phyloP scores from a whole-genome alignment of 306 rosid species.

The Boehmeria nivea region DNA sequence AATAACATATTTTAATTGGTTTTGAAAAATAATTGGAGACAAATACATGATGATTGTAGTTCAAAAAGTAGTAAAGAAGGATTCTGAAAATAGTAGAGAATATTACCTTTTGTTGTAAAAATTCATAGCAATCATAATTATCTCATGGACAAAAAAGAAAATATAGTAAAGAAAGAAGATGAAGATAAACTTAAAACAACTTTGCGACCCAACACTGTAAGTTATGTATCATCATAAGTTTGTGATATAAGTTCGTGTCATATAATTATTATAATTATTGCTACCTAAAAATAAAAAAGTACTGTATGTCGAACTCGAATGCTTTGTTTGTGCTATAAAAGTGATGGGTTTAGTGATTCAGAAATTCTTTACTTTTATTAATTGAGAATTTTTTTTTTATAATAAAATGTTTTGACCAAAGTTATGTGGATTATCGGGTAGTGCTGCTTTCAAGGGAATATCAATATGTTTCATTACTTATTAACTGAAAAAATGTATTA shows the following conservation, averaged over 20 bases:
- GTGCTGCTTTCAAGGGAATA: too few relatives aligned
- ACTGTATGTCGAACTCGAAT: background rate
- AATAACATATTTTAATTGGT: too few relatives aligned
- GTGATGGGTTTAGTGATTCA: slow-evolving; percentile 6
- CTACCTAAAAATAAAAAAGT: background rate
- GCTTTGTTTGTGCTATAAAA: background rate
- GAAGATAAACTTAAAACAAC: slow-evolving; percentile 12
- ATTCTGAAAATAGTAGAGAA: background rate
- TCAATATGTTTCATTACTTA: too few relatives aligned
- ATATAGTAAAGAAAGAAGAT: background rate
- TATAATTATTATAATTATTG: slow-evolving; percentile 12
- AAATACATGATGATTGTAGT: slow-evolving; percentile 6
- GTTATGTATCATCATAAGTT: slow-evolving; percentile 10
- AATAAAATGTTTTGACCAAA: too few relatives aligned
- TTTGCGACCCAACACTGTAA: slow-evolving; percentile 1
- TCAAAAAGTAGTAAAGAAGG: slow-evolving; percentile 2
- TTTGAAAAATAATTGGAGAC: background rate
- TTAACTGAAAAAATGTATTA: too few relatives aligned
- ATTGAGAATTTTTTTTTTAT: too few relatives aligned
- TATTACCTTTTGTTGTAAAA: slow-evolving; percentile 8
- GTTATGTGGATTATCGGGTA: too few relatives aligned
- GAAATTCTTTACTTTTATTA: too few relatives aligned
- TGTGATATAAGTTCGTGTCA: slow-evolving; percentile 17
- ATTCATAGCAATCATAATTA: slow-evolving; percentile 11
- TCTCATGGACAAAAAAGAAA: background rate